phyloP scores from a whole-genome alignment of 2,329 filamentous ascomycete species.

The Pseudopyrenochaeta lycopersici region DNA sequence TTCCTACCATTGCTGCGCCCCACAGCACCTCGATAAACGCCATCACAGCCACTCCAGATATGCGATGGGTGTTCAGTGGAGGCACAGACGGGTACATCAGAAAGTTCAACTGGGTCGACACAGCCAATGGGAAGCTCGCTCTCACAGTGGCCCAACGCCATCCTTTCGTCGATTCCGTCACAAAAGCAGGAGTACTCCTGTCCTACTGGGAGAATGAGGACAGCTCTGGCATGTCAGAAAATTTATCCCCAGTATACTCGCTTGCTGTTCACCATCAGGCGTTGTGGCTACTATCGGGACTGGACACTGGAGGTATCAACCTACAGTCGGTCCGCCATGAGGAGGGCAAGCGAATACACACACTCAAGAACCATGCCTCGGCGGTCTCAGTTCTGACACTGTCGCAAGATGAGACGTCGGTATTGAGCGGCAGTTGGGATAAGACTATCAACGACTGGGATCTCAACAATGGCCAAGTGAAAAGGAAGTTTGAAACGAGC shows the following conservation, averaged over 20 bases:
- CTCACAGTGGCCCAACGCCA: conserved; percentile 95
- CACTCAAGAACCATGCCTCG: conserved; percentile 83
- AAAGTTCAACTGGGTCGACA: conserved; percentile 95
- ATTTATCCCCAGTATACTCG: conserved; percentile 90
- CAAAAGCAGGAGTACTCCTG: conserved; percentile 91
- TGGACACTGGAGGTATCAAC: conserved; percentile 92
- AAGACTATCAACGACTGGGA: conserved; percentile 96
- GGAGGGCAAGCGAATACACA: conserved; percentile 87
- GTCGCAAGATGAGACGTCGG: conserved; percentile 82
- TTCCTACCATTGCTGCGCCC: conserved; percentile 95
- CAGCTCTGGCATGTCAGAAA: conserved; percentile 63
- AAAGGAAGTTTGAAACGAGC: conserved; percentile 78
- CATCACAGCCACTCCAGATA: conserved; percentile 88
- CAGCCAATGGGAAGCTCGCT: conserved; percentile 92
- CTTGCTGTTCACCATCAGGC: conserved; percentile 89
- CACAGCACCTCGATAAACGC: conserved; percentile 96
- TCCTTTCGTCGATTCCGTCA: conserved; percentile 96
- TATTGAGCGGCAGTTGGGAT: conserved; percentile 96
- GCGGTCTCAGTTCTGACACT: conserved; percentile 89
- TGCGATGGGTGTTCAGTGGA: conserved; percentile 93
- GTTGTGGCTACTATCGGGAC: conserved; percentile 88
- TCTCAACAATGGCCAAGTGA: conserved; percentile 81
- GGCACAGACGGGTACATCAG: conserved; percentile 95
- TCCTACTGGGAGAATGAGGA: conserved; percentile 99
- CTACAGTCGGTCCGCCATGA: conserved; percentile 92